Evolutionary conservation across 2,329 filamentous ascomycete genomes (phyloP).

Genomic region (Geosmithia morbida): DNA sequence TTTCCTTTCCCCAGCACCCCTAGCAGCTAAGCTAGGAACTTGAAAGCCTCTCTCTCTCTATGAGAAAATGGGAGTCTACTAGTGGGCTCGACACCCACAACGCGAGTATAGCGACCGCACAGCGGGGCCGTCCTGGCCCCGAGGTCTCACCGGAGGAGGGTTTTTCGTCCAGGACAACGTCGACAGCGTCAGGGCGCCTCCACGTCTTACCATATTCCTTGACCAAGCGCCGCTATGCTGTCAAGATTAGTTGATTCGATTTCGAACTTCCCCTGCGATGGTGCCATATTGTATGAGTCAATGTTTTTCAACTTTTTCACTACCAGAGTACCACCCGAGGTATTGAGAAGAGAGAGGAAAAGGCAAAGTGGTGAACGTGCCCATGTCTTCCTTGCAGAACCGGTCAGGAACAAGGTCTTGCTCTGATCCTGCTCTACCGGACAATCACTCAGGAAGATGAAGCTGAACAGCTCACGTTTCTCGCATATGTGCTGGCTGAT

Average conservation of each 20-base stretch:
- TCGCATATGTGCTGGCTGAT: too few species aligned
- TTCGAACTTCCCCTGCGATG: not conserved
- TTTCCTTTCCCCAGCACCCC: too few species aligned
- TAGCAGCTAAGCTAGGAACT: too few species aligned
- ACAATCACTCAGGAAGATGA: conserved; percentile 17
- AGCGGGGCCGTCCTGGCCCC: too few species aligned
- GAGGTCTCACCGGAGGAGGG: too few species aligned
- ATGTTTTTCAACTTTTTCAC: too few species aligned
- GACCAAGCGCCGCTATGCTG: not conserved
- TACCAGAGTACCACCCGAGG: not conserved
- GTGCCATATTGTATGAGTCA: not conserved
- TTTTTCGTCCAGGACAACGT: too few species aligned
- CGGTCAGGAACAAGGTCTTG: conserved; percentile 10
- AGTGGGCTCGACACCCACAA: too few species aligned
- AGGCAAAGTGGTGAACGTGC: not conserved
- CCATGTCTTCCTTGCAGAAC: not conserved
- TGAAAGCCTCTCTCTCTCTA: too few species aligned
- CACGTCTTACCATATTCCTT: not conserved
- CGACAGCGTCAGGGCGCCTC: not conserved
- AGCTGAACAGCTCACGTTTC: conserved; percentile 9
- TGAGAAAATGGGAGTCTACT: too few species aligned
- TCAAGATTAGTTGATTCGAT: not conserved
- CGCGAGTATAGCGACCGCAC: too few species aligned
- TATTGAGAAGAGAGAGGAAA: too few species aligned
- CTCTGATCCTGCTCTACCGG: conserved; percentile 17